Percentiles rank a stretch among this genome's conserved stretches.
phyloP scores from a whole-genome alignment of 768 basidiomycete species.

The Naematelia encephala region DNA sequence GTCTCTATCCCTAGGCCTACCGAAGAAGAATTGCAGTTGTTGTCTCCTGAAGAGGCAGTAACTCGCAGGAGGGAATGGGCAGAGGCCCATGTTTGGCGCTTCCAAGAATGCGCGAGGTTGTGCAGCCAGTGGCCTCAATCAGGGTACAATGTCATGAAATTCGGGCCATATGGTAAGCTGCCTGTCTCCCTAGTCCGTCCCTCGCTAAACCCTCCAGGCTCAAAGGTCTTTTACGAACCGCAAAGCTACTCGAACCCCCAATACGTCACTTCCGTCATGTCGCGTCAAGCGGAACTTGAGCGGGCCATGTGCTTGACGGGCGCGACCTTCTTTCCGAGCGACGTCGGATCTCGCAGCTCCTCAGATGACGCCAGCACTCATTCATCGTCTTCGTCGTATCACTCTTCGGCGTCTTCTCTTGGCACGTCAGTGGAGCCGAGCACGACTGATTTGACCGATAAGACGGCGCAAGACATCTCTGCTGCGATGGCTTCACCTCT shows the following conservation, averaged over 20 bases:
- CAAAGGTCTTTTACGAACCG: constrained; percentile 37
- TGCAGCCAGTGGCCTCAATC: constrained; percentile 47
- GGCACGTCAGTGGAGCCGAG: constrained; percentile 12
- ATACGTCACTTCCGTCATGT: constrained; percentile 39
- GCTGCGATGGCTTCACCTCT: constrained; percentile 37
- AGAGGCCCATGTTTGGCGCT: constrained; percentile 22
- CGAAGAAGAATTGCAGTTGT: constrained; percentile 7
- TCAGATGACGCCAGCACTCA: constrained; percentile 17
- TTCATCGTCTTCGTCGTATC: constrained; percentile 19
- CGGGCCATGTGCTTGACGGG: constrained; percentile 11
- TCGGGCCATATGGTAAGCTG: constrained; percentile 37
- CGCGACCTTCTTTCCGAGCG: constrained; percentile 27
- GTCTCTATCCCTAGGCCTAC: neutral
- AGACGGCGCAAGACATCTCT: constrained; percentile 27
- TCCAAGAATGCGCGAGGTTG: constrained; percentile 40
- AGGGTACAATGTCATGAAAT: constrained; percentile 44
- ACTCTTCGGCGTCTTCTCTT: constrained; percentile 21
- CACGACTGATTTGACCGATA: constrained; percentile 6
- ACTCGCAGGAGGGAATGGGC: constrained; percentile 26
- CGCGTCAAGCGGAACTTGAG: constrained; percentile 43
- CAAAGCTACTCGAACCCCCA: constrained; percentile 41
- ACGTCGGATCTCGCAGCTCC: neutral
- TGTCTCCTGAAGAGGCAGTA: constrained; percentile 14
- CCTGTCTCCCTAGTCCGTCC: neutral
- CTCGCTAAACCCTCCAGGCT: constrained; percentile 12